phyloP scores from a whole-genome alignment of 2,329 filamentous ascomycete genomes.

The Claviceps maximensis region DNA sequence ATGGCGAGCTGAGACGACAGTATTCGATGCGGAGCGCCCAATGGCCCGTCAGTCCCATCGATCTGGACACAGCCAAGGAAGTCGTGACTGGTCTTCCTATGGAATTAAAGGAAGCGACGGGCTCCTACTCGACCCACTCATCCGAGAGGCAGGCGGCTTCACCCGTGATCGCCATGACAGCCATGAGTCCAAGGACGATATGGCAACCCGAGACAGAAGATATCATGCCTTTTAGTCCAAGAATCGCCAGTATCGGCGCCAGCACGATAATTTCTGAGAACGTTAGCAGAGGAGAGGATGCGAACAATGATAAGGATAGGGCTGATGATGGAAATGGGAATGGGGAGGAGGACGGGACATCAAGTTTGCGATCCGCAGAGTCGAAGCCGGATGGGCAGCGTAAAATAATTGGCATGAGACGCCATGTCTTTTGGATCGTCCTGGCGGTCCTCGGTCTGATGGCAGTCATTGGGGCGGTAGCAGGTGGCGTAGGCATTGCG shows the following conservation, averaged over 20 bases:
- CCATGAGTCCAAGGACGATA: not conserved
- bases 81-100: not conserved
- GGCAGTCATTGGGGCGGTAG: not conserved
- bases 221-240: not conserved
- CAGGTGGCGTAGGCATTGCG: not conserved
- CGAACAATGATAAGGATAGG: not conserved
- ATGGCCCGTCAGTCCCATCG: not conserved
- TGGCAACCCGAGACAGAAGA: not conserved
- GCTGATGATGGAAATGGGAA: no score
- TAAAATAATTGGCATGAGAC: constrained; percentile 1
- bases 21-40: not conserved
- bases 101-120: not conserved
- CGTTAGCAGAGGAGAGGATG: not conserved
- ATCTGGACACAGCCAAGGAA: not conserved
- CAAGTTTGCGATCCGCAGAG: no score
- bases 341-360: no score
- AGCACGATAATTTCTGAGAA: not conserved
- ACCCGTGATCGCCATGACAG: not conserved
- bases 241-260: not conserved
- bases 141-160: not conserved
- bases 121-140: not conserved
- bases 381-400: not conserved
- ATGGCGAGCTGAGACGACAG: not conserved
- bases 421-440: not conserved
- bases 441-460: not conserved